Percentiles rank a stretch among this genome's conserved stretches.
Conservation (phyloP, 2,329 filamentous ascomycete genomes). For the Botrytis deweyae region DNA sequence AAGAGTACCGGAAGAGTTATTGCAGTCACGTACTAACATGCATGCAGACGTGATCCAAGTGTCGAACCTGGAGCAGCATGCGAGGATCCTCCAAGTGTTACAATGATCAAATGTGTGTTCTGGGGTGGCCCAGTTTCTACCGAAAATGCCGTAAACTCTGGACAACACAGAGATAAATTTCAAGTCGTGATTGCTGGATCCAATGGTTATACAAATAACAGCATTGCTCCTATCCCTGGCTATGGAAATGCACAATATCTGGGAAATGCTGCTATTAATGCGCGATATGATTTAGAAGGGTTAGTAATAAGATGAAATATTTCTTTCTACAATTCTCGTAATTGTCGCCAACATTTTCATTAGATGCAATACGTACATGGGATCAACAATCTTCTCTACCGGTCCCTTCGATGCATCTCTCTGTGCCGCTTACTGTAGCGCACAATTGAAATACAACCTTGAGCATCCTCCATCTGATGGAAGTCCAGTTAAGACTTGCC, state of each 20-base stretch:
- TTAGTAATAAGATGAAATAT: not conserved
- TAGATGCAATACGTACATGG: not conserved
- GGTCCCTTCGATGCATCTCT: not conserved
- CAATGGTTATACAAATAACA: not conserved
- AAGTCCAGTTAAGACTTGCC: not conserved
- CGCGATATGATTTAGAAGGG: not conserved
- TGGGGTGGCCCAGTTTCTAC: not conserved
- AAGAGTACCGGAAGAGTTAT: not conserved
- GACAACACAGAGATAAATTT: not conserved
- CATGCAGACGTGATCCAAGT: not conserved
- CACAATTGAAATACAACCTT: not conserved
- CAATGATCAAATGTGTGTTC: not conserved
- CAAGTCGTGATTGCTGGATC: not conserved
- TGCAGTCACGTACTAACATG: not conserved
- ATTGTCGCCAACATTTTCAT: not conserved
- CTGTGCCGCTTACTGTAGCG: not conserved
- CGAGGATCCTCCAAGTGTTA: not conserved
- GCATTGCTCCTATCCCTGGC: not conserved
- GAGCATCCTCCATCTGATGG: not conserved
- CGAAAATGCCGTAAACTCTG: not conserved
- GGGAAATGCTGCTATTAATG: not conserved
- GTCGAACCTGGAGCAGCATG: not conserved
- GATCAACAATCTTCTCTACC: not conserved
- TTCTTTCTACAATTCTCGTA: not conserved
- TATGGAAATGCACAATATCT: not conserved